Percentiles rank a stretch among this genome's conserved stretches.
These are phyloP conservation scores for Chiua virens DNA, from an alignment of 768 basidiomycete species.

Conservation along the genomic window DNA sequence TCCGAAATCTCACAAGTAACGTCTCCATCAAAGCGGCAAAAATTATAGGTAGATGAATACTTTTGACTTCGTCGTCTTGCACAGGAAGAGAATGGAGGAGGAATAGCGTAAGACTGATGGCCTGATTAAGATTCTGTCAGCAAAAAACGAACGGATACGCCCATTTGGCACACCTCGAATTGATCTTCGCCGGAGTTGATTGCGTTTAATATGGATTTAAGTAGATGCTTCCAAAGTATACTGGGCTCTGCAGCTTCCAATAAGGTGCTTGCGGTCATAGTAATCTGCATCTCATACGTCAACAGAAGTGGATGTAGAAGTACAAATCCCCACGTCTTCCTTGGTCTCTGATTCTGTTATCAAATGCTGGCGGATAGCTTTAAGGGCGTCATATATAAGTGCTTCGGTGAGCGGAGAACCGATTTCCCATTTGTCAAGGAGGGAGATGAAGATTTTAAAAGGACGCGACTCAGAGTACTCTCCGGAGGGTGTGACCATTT, in stretches of 20 bases:
- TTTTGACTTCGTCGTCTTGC: slow-evolving; percentile 87
- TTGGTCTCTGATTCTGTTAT: slow-evolving; percentile 50
- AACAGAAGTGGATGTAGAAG: neutral
- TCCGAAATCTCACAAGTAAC: slow-evolving; percentile 50
- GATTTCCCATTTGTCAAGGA: slow-evolving; percentile 97
- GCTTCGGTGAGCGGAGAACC: slow-evolving; percentile 77
- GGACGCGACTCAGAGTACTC: slow-evolving; percentile 81
- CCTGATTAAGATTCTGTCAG: slow-evolving; percentile 39
- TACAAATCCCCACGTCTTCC: slow-evolving; percentile 55
- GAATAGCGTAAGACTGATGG: slow-evolving; percentile 67
- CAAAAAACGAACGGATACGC: neutral
- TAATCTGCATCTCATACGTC: slow-evolving; percentile 43
- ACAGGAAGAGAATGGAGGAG: slow-evolving; percentile 68
- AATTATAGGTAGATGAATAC: slow-evolving; percentile 77
- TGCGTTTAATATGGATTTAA: slow-evolving; percentile 55
- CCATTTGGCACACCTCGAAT: slow-evolving; percentile 45
- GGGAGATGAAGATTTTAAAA: slow-evolving; percentile 93
- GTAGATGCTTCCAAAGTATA: slow-evolving; percentile 80
- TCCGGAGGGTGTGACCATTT: slow-evolving; percentile 72
- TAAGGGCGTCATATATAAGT: slow-evolving; percentile 78
- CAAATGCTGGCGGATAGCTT: slow-evolving; percentile 59
- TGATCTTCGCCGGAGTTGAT: slow-evolving; percentile 43
- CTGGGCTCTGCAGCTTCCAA: slow-evolving; percentile 93
- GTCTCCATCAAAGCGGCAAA: slow-evolving; percentile 68
- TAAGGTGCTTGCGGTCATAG: slow-evolving; percentile 81